Conservation (phyloP, 495 filamentous ascomycete genomes). For the Haplographium delicatum region DNA sequence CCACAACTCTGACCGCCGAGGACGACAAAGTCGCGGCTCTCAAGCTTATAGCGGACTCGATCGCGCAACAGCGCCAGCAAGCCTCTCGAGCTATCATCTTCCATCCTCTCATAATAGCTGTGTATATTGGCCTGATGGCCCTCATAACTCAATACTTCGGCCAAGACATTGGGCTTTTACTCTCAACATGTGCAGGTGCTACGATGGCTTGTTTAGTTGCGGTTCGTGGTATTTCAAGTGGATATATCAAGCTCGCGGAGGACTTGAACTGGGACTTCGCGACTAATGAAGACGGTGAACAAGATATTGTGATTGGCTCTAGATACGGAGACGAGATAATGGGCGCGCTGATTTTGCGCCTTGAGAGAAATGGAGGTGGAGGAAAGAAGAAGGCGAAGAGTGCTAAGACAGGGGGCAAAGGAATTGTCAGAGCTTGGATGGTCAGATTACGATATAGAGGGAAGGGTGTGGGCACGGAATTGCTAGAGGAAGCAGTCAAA, state of each 20-base stretch:
- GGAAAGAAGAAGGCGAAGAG: constrained; percentile 20
- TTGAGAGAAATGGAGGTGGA: constrained; percentile 21
- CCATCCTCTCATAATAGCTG: constrained; percentile 40
- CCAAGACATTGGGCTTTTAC: constrained; percentile 30
- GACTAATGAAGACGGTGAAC: constrained; percentile 31
- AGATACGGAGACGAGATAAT: constrained; percentile 55
- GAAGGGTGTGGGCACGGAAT: constrained; percentile 59
- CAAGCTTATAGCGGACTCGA: constrained; percentile 48
- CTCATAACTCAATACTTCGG: constrained; percentile 24
- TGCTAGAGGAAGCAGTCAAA: constrained; percentile 62
- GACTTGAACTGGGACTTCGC: constrained; percentile 45
- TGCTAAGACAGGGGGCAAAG: constrained; percentile 36
- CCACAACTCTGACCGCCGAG: constrained; percentile 22
- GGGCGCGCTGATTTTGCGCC: constrained; percentile 45
- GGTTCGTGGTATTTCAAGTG: constrained; percentile 34
- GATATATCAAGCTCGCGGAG: constrained; percentile 51
- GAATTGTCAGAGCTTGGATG: constrained; percentile 70
- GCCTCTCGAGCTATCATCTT: constrained; percentile 48
- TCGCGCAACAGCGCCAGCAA: constrained; percentile 59
- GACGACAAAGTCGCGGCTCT: constrained; percentile 40
- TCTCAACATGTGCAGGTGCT: constrained; percentile 38
- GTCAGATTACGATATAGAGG: constrained; percentile 60
- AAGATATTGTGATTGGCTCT: constrained; percentile 45
- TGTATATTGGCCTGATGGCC: constrained; percentile 33
- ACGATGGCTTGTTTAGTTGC: constrained; percentile 40